phyloP scores from a whole-genome alignment of 2,329 filamentous ascomycete genomes.

The Colletotrichum musae region DNA sequence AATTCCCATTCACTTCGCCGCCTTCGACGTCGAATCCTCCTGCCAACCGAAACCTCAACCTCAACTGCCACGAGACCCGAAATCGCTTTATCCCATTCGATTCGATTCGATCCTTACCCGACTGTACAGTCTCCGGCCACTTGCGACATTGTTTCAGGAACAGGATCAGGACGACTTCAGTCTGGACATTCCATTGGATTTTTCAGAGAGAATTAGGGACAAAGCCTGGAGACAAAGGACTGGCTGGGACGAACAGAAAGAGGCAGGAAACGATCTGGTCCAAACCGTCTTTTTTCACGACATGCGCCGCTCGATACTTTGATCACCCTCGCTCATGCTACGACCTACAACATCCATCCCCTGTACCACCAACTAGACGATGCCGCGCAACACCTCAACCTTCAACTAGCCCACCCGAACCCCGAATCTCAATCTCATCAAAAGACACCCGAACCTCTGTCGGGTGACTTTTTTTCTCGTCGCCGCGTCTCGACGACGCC shows the following conservation, averaged over 20 bases:
- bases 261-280: constrained; percentile 20
- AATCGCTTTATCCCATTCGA: constrained; percentile 2
- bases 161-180: constrained; percentile 8
- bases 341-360: constrained; percentile 11
- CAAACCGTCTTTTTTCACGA: not conserved
- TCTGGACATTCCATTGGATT: constrained; percentile 13
- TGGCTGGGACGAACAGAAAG: constrained; percentile 7
- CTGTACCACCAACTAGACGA: constrained; percentile 19
- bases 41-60: not conserved
- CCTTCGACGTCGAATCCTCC: constrained; percentile 1
- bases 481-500: constrained; percentile 63
- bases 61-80: constrained; percentile 5
- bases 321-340: constrained; percentile 30
- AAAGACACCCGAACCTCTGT: not conserved
- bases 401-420: constrained; percentile 19
- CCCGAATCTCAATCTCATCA: not conserved
- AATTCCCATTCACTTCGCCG: constrained; percentile 19
- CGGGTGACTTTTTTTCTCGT: constrained; percentile 9
- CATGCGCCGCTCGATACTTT: constrained; percentile 10
- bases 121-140: constrained; percentile 6
- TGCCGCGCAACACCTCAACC: constrained; percentile 28
- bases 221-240: not conserved
- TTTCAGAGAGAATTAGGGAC: constrained; percentile 8
- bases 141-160: constrained; percentile 37
- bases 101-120: constrained; percentile 12